Evolutionary conservation across 1,139 yeast species (phyloP).

Genomic region (Debaryomyces sp.): DNA sequence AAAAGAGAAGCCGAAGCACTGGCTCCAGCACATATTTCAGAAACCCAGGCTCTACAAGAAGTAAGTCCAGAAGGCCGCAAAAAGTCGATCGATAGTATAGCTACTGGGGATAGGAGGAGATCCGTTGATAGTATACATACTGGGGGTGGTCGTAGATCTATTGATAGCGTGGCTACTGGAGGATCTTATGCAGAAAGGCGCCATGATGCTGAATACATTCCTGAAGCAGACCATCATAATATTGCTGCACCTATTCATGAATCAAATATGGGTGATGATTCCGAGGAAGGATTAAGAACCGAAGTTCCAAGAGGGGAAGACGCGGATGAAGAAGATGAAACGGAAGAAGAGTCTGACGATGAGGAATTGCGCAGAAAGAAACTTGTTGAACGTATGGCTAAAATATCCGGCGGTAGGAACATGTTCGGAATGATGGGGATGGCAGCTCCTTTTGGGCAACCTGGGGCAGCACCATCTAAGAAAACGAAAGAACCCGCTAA

Average conservation of each 20-base stretch:
- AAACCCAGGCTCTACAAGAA: conserved; percentile 9
- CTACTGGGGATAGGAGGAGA: background rate
- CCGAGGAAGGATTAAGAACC: conserved; percentile 15
- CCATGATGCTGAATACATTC: conserved; percentile 1
- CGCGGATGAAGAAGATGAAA: conserved; percentile 26
- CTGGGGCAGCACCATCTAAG: conserved; percentile 20
- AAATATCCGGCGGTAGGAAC: conserved; percentile 88
- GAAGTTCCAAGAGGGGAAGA: conserved; percentile 15
- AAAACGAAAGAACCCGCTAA: conserved; percentile 8
- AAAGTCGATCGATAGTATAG: background rate
- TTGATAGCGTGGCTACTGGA: conserved; percentile 1
- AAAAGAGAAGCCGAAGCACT: conserved; percentile 14
- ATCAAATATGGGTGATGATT: conserved; percentile 4
- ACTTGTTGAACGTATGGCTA: conserved; percentile 93
- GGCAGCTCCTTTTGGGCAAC: conserved; percentile 38
- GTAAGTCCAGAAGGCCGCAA: conserved; percentile 3
- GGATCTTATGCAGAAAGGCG: background rate
- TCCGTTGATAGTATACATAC: background rate
- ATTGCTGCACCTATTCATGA: conserved; percentile 5
- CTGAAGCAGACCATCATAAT: conserved; percentile 17
- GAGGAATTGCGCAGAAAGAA: conserved; percentile 82
- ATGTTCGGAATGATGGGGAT: conserved; percentile 84
- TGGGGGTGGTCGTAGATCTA: background rate
- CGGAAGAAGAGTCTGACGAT: conserved; percentile 52
- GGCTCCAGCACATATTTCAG: background rate